Conservation (phyloP, 441 rosid genomes). For the Jatropha podagrica region DNA sequence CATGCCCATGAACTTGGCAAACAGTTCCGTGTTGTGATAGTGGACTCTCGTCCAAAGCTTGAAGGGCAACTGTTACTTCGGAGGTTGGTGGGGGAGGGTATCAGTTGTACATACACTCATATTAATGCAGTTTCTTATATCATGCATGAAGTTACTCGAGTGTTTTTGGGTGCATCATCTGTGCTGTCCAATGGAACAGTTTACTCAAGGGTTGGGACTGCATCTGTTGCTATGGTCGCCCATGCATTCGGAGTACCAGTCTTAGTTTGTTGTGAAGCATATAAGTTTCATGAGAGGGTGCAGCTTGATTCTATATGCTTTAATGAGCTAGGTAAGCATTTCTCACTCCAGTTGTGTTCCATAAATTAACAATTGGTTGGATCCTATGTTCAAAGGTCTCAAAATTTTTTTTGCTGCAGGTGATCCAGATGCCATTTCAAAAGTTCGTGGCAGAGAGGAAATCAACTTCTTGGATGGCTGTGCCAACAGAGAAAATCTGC, state of each 20-base stretch:
- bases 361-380: background rate
- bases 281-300: conserved; percentile 89
- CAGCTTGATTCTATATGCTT: conserved; percentile 90
- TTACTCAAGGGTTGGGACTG: conserved; percentile 88
- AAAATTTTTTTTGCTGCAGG: conserved; percentile 40
- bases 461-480: conserved; percentile 56
- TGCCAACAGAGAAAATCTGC: conserved; percentile 56
- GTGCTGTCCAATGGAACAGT: conserved; percentile 89
- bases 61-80: conserved; percentile 79
- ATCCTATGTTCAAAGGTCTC: conserved; percentile 14
- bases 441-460: conserved; percentile 63
- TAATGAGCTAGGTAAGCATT: conserved; percentile 77
- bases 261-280: conserved; percentile 91
- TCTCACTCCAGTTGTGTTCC: conserved; percentile 2
- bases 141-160: conserved; percentile 88
- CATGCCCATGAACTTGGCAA: conserved; percentile 78
- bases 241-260: conserved; percentile 76
- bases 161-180: conserved; percentile 85
- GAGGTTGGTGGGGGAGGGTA: conserved; percentile 78
- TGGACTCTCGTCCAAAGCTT: conserved; percentile 86
- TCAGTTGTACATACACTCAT: conserved; percentile 75
- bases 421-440: conserved; percentile 81
- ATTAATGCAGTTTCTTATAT: conserved; percentile 83
- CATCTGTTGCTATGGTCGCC: conserved; percentile 92
- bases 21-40: conserved; percentile 74